Evolutionary conservation across 768 basidiomycete genomes (phyloP).

Genomic region (Suillus subalutaceus): DNA sequence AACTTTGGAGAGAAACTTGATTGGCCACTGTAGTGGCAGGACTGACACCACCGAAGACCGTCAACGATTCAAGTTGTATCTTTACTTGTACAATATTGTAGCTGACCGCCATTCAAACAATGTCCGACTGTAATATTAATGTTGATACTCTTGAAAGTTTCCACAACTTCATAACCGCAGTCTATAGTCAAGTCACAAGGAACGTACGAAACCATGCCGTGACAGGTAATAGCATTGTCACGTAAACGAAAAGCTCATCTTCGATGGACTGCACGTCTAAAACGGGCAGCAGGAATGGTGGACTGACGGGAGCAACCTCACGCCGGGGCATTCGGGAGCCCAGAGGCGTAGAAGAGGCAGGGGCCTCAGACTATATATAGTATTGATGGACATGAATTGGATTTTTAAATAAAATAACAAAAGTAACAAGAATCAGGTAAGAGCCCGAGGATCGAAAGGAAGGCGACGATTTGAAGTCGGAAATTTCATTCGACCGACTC

Average conservation of each 20-base stretch:
- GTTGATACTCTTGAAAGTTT: background rate
- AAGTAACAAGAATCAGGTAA: background rate
- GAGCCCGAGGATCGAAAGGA: background rate
- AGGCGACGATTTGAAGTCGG: background rate
- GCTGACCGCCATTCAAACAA: background rate
- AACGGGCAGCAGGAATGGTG: background rate
- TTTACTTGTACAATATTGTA: background rate
- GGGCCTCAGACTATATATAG: background rate
- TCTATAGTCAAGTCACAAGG: background rate
- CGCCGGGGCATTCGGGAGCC: background rate
- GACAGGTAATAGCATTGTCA: background rate
- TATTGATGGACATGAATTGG: background rate
- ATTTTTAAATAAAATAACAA: background rate
- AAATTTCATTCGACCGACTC: background rate
- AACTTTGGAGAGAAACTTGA: conserved; percentile 81
- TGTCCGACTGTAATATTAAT: background rate
- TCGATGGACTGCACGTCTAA: background rate
- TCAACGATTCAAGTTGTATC: background rate
- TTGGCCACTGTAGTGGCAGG: conserved; percentile 63
- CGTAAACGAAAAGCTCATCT: background rate
- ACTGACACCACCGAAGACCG: background rate
- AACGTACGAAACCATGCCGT: background rate
- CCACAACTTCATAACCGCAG: background rate
- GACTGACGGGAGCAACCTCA: background rate
- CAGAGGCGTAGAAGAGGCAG: background rate